These are phyloP conservation scores for Ogataea pini DNA, from an alignment of 805 yeast genomes.

Conservation along the genomic window DNA sequence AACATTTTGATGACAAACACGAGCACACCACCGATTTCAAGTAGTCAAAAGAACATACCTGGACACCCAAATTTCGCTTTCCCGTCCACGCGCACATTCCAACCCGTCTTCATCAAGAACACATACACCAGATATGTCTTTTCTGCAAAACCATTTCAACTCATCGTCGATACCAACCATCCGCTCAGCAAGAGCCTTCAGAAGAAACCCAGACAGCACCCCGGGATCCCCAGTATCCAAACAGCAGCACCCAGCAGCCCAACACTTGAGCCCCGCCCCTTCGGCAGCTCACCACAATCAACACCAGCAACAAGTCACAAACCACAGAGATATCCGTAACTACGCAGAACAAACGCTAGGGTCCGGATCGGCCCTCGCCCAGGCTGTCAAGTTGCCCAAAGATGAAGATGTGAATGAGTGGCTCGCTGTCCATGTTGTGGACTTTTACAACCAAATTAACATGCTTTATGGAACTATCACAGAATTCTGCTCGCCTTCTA, in stretches of 20 bases:
- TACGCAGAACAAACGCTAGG: conserved; percentile 96
- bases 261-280: conserved; percentile 8
- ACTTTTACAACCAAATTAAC: conserved; percentile 92
- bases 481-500: conserved; percentile 91
- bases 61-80: no score
- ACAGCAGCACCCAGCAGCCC: conserved; percentile 19
- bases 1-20: conserved; percentile 4
- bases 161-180: conserved; percentile 37
- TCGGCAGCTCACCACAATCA: conserved; percentile 12
- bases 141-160: conserved; percentile 33
- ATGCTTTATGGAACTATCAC: conserved; percentile 96
- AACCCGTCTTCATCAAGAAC: no score
- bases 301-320: conserved; percentile 26
- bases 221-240: conserved; percentile 28
- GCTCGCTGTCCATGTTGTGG: conserved; percentile 98
- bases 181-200: conserved; percentile 37
- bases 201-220: conserved; percentile 30
- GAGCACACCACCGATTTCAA: no score
- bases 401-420: conserved; percentile 93
- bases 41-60: no score
- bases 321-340: conserved; percentile 73
- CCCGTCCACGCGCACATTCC: no score
- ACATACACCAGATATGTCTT: no score
- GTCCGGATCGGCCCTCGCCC: conserved; percentile 83
- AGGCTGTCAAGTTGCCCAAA: conserved; percentile 90